Percentiles rank a stretch among this genome's conserved stretches.
Evolutionary conservation across 768 basidiomycete genomes (phyloP).

Genomic region (Omphalotus guepiniiformis): DNA sequence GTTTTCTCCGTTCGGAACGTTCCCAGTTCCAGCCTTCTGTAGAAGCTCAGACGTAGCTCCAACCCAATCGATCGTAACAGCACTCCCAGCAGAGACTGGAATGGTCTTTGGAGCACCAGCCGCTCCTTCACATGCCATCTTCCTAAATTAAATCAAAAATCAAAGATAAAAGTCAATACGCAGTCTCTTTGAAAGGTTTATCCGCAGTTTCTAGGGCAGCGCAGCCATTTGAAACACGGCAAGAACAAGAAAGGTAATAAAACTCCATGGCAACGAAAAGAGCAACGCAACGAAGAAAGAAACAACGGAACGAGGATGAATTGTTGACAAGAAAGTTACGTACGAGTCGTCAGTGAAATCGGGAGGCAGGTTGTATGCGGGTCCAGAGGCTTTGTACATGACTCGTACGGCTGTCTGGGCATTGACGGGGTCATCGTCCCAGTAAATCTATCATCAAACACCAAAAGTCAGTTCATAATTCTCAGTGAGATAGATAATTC

Average conservation of each 20-base stretch:
- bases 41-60: conserved; percentile 19
- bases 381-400: conserved; percentile 18
- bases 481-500: background rate
- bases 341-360: conserved; percentile 18
- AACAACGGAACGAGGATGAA: background rate
- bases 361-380: conserved; percentile 13
- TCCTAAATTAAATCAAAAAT: no score
- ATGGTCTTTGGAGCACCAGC: conserved; percentile 16
- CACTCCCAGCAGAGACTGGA: conserved; percentile 14
- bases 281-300: background rate
- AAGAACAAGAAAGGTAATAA: no score
- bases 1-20: conserved; percentile 12
- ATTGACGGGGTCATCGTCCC: conserved; percentile 14
- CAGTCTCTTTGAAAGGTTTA: no score
- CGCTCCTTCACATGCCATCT: conserved; percentile 20
- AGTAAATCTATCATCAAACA: conserved; percentile 17
- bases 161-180: no score
- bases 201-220: no score
- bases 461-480: background rate
- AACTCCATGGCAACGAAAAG: background rate
- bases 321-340: no score
- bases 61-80: conserved; percentile 16
- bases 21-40: conserved; percentile 16
- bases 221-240: no score
- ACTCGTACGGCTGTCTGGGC: conserved; percentile 16